Evolutionary conservation across 2,329 filamentous ascomycete genomes (phyloP), one percentile per base, ranked within the genome.

Genomic region (Fusarium pseudoanthophilum): DNA sequence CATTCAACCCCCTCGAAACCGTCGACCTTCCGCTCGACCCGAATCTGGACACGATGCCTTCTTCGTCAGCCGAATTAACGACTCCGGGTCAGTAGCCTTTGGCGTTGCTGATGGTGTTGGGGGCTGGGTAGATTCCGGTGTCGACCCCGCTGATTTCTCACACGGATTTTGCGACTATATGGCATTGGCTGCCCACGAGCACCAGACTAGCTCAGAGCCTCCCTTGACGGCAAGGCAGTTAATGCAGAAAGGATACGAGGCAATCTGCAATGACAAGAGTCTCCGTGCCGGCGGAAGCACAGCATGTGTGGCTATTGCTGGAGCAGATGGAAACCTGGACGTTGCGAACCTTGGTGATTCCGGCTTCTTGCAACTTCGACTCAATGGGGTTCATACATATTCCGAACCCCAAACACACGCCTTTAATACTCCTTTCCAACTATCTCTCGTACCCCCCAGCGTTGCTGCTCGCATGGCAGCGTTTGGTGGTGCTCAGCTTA

Each of bases 381-480:
- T 94, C 32, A 97, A 95, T 75, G 94, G 93, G 20, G 93, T 99
- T 37, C 92, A 96, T 81, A 89, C 92, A 63, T 92, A 91, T 79
- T 97, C 95, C 4, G 89, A 91, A 53, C 92, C 94, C 30, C 96
- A 99, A 83, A 98, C 95, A 2, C 96, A 99, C 82, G 95, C 92
- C 48, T 99, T 99, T 88, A 99, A 99, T 83, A 98, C 96, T 0
- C 96, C 96, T 0, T 99, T 93, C 80, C 96, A 99, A 82, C 89
- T 99, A 45, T 95, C 94, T 60, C 91, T 97, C 60, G 92, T 98
- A 13, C 95, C 96, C 2, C 89, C 92, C 7, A 90, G 89, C 76
- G 92, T 97, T 83, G 88, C 94, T 64, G 89, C 91, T 28, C 93
- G 96, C 77, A 92, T 95, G 77, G 90, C 91, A 18, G 90, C 94